Evolutionary conservation across 495 filamentous ascomycete genomes (phyloP).

Genomic region (Opeltia flavorubescens): DNA sequence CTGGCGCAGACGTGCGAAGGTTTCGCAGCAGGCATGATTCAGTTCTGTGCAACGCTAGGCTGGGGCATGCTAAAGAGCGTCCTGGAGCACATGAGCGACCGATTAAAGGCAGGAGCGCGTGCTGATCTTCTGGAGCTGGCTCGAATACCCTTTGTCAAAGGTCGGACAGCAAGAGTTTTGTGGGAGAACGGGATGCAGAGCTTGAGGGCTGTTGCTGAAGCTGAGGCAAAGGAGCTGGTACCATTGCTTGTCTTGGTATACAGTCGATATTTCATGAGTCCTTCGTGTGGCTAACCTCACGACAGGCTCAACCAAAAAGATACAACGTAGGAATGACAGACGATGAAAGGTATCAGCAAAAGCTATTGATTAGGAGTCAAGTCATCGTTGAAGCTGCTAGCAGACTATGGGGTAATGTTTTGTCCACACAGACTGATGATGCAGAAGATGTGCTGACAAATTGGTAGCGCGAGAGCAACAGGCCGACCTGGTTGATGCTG

Average conservation of each 20-base stretch:
- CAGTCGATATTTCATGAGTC: background rate
- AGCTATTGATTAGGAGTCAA: conserved; percentile 51
- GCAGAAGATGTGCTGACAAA: background rate
- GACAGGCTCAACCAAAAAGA: conserved; percentile 48
- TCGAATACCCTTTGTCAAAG: conserved; percentile 65
- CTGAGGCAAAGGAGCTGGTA: conserved; percentile 50
- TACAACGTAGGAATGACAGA: conserved; percentile 42
- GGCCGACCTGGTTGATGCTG: background rate
- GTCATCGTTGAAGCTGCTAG: conserved; percentile 57
- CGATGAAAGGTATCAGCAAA: conserved; percentile 47
- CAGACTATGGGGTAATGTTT: conserved; percentile 51
- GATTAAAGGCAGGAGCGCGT: conserved; percentile 58
- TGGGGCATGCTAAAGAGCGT: conserved; percentile 64
- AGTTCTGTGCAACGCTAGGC: conserved; percentile 61
- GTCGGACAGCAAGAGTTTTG: conserved; percentile 59
- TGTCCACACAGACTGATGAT: background rate
- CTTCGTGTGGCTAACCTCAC: conserved; percentile 19
- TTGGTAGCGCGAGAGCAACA: background rate
- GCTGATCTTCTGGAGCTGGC: conserved; percentile 61
- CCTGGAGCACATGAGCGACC: conserved; percentile 62
- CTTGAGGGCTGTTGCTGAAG: conserved; percentile 51
- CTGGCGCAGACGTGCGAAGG: conserved; percentile 64
- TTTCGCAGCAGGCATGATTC: conserved; percentile 64
- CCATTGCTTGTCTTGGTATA: conserved; percentile 53
- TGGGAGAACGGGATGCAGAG: conserved; percentile 65